phyloP scores from a whole-genome alignment of 1,284 basidiomycete species.

The Ustilago vetiveriae region DNA sequence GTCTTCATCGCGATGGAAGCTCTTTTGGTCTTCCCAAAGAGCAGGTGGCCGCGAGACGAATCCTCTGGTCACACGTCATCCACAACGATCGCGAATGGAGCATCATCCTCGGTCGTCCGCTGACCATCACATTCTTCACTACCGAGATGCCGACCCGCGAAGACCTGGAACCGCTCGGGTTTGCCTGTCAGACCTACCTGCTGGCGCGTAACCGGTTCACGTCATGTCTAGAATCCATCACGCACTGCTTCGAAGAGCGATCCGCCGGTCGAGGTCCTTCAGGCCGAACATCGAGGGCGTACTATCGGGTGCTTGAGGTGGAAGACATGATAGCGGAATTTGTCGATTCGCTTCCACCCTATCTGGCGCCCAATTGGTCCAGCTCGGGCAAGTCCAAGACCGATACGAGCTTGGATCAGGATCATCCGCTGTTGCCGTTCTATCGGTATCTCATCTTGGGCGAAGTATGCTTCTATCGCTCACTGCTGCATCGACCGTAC shows the following conservation, averaged over 20 bases:
- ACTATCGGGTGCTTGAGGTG: conserved; percentile 44
- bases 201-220: conserved; percentile 43
- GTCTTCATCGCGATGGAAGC: conserved; percentile 43
- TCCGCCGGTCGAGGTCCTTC: conserved; percentile 27
- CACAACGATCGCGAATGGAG: conserved; percentile 53
- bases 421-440: conserved; percentile 45
- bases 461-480: conserved; percentile 48
- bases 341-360: conserved; percentile 44
- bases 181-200: conserved; percentile 44
- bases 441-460: conserved; percentile 46
- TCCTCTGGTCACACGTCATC: conserved; percentile 49
- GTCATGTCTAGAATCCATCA: conserved; percentile 42
- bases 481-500: conserved; percentile 45
- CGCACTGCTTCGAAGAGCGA: conserved; percentile 46
- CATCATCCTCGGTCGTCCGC: conserved; percentile 44
- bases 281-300: conserved; percentile 34
- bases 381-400: conserved; percentile 31
- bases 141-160: conserved; percentile 47
- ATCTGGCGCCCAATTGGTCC: conserved; percentile 38
- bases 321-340: conserved; percentile 50
- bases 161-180: conserved; percentile 43
- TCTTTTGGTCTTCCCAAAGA: conserved; percentile 48
- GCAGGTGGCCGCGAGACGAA: conserved; percentile 37
- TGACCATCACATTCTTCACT: conserved; percentile 45
- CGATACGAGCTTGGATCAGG: conserved; percentile 42